Percentiles rank a stretch among this genome's conserved stretches.
phyloP scores from a whole-genome alignment of 306 rosid genomes.

The Senna tora region DNA sequence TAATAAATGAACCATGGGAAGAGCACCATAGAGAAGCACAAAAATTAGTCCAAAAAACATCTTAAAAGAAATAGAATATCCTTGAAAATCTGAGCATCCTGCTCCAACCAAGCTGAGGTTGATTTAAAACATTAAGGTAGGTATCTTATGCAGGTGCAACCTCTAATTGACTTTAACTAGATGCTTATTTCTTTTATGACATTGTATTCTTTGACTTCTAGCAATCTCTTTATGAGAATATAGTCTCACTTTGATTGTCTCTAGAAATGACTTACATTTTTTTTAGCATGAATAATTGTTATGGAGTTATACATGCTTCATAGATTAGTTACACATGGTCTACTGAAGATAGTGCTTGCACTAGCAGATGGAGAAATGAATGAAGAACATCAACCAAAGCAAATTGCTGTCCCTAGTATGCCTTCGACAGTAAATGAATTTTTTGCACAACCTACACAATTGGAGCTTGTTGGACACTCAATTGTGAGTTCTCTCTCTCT shows the following conservation, averaged over 20 bases:
- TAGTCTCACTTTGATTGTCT: background rate
- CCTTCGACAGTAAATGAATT: constrained; percentile 36
- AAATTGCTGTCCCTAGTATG: background rate
- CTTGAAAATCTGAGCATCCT: background rate
- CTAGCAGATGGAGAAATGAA: constrained; percentile 36
- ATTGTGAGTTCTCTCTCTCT: constrained; percentile 25
- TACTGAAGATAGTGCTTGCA: constrained; percentile 3
- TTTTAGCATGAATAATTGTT: background rate
- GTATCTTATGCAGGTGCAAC: background rate
- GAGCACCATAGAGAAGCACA: constrained; percentile 2
- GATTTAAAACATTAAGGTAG: background rate
- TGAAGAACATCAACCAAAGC: constrained; percentile 27
- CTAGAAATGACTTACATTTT: background rate
- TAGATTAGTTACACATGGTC: background rate
- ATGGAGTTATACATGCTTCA: background rate
- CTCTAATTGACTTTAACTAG: background rate
- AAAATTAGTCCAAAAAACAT: background rate
- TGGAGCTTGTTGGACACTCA: constrained; percentile 39
- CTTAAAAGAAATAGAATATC: background rate
- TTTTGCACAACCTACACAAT: constrained; percentile 27
- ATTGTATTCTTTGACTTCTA: background rate
- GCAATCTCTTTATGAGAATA: background rate
- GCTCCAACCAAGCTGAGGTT: background rate
- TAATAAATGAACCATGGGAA: background rate
- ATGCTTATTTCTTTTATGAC: background rate